Base-by-base conservation (phyloP, 768 basidiomycete genomes). In the Suillus luteus region DNA sequence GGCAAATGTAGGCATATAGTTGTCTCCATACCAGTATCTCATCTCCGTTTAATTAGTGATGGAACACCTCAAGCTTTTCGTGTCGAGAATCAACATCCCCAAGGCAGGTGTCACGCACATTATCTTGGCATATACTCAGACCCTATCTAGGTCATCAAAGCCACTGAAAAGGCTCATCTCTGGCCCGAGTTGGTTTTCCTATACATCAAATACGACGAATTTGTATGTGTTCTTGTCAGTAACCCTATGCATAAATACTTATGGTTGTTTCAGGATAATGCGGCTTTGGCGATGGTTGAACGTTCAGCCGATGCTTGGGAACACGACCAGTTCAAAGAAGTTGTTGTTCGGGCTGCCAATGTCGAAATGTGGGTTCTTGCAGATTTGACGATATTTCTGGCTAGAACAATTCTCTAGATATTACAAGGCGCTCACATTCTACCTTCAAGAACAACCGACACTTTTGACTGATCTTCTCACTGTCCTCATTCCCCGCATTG, bases 241-340 rank as follows among this genome's bases (percentile, higher is more conserved):
- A 7, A 40, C 35, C 38, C 15, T 55, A 14, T 43, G 5, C 48
- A 59, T 37, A 58, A 27, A 38, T 40, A 59, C 66, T 51, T 17
- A 61, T 55, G 37, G 64, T 64, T 33, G 35, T 49, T 68, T 62
- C 46, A 94, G 87, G 97, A 99, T 75, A 99, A 99, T 72, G 96
- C 97, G 38, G 93, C 96, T 43, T 82, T 99, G 68, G 94, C 95
- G 5, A 99, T 99, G 96, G 98, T 99, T 75, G 97, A 99, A 76
- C 90, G 96, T 22, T 93, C 97, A 2, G 86, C 93, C n/a, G 95
- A 97, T 76, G 95, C 95, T 57, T 99, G 96, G 96, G 97, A 99
- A 63, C 97, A 99, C 80, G 96, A 94, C 71, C 96, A 98, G 76
- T 99, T 99, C 89, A 99, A 99, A 84, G 97, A 99, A 69, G 90